Base-by-base conservation (phyloP, 164 flowering plant species). In the Macadamia integrifolia region DNA sequence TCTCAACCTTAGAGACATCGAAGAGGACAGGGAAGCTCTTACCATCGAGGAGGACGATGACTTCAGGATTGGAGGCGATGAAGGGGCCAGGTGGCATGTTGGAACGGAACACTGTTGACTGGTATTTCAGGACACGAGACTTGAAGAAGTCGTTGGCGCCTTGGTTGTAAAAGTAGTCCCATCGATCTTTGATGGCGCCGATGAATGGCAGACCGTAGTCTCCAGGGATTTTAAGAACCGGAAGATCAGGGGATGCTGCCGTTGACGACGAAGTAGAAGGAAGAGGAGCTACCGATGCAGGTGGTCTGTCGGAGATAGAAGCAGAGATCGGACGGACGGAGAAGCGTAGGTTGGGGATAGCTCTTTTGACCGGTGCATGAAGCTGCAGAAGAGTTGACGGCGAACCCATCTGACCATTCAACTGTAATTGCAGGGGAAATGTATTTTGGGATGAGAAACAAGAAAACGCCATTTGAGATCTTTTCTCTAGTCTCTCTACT, bases 1-100 rank as follows among this genome's bases (percentile, higher is more conserved):
- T 72, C 11, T 72, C 75, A 11, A 72, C 64, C 11, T 67, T 67
- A 3, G 50, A 40, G 8, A 10, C 17, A 23, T 73, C 75, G 64
- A 67, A 67, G 48, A 73, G 71, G 6, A 68, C 56, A 2, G 71
- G 75, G 55, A 73, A 73, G 58, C 68, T 63, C 60, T 73, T 68
- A 3, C 68, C 71, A 58, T 73, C 75, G 9, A 72, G 71, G 28
- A 72, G 68, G 8, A 58, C 75, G 15, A 73, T 30, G 46, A 73
- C 75, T 3, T 30, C 49, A 15, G 71, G 75, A 18, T 68, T 17
- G 7, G 62, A 10, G n/a, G 75, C 8, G 52, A 73, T 68, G 63
- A 68, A 58, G 8, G 64, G 65, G 14, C 65, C 71, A 1, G 71
- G 71, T 9, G 75, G 75, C 71, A 72, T 72, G 50, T 67, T 67